Evolutionary conservation across 2,329 filamentous ascomycete genomes (phyloP).

Genomic region (Calycina marina): DNA sequence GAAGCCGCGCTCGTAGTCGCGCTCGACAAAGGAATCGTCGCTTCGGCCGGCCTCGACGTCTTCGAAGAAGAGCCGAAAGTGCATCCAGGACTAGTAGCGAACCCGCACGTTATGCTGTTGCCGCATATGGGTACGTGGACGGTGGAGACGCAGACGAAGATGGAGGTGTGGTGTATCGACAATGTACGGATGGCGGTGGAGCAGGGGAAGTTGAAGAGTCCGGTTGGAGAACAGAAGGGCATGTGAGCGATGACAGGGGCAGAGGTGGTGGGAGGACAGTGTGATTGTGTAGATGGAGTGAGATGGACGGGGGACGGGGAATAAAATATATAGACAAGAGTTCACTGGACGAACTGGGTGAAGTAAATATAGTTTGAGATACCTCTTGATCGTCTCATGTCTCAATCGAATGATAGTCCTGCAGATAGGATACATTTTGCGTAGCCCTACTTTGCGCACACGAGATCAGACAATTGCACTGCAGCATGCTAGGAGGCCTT

Average conservation of each 20-base stretch:
- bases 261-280: background rate
- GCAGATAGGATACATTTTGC: too few relatives aligned
- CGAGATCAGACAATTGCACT: background rate
- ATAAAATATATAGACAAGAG: background rate
- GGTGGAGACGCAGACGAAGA: constrained; percentile 44
- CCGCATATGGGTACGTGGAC: constrained; percentile 84
- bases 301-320: background rate
- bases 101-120: constrained; percentile 58
- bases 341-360: background rate
- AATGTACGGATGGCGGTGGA: constrained; percentile 53
- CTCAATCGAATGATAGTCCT: too few relatives aligned
- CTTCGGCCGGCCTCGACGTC: constrained; percentile 62
- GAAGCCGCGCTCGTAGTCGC: constrained; percentile 66
- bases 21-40: constrained; percentile 53
- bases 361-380: too few relatives aligned
- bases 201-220: constrained; percentile 46
- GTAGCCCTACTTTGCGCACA: too few relatives aligned
- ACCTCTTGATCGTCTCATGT: too few relatives aligned
- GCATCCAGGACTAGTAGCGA: constrained; percentile 55
- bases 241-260: constrained; percentile 17
- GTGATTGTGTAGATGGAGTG: background rate
- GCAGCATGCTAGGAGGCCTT: too few relatives aligned
- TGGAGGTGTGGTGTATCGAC: constrained; percentile 64
- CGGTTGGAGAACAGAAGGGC: constrained; percentile 57
- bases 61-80: constrained; percentile 70